Evolutionary conservation across 1,139 yeast genomes (phyloP).

Genomic region (Lizanozyma gosingica): DNA sequence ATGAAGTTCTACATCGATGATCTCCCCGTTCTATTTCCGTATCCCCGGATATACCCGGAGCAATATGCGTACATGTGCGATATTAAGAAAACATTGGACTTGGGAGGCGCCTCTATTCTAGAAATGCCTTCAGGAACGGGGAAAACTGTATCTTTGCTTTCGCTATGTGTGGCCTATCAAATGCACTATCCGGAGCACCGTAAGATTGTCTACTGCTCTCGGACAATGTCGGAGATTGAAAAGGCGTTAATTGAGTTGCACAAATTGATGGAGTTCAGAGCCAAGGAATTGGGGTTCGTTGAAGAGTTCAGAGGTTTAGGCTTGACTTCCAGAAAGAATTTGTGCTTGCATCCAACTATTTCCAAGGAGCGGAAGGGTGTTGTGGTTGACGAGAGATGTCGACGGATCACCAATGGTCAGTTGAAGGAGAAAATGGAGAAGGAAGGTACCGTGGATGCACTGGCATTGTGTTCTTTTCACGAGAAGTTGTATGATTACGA

Average conservation of each 20-base stretch:
- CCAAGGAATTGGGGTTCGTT: slow-evolving; percentile 70
- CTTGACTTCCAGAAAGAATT: slow-evolving; percentile 83
- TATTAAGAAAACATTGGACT: slow-evolving; percentile 85
- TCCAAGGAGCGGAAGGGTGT: slow-evolving; percentile 87
- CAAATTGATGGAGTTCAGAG: slow-evolving; percentile 76
- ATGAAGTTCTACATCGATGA: slow-evolving; percentile 87
- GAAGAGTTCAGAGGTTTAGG: slow-evolving; percentile 94
- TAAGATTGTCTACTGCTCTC: slow-evolving; percentile 92
- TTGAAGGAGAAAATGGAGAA: slow-evolving; percentile 56
- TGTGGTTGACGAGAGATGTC: slow-evolving; percentile 91
- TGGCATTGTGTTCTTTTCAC: slow-evolving; percentile 67
- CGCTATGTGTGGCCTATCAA: slow-evolving; percentile 91
- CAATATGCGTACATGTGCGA: slow-evolving; percentile 97
- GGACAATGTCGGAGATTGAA: slow-evolving; percentile 99
- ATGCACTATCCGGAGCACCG: slow-evolving; percentile 93
- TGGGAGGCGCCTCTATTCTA: slow-evolving; percentile 93
- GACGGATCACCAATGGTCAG: slow-evolving; percentile 90
- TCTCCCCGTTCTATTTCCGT: slow-evolving; percentile 92
- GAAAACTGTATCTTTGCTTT: slow-evolving; percentile 83
- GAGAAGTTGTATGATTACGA: slow-evolving; percentile 81
- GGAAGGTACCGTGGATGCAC: slow-evolving; percentile 35
- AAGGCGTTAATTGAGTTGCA: slow-evolving; percentile 93
- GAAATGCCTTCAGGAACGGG: slow-evolving; percentile 99
- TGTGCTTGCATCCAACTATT: slow-evolving; percentile 85
- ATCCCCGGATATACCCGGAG: slow-evolving; percentile 94